These are phyloP conservation scores for Diaporthe vaccinii DNA, from an alignment of 2,329 filamentous ascomycete genomes.

Conservation along the genomic window DNA sequence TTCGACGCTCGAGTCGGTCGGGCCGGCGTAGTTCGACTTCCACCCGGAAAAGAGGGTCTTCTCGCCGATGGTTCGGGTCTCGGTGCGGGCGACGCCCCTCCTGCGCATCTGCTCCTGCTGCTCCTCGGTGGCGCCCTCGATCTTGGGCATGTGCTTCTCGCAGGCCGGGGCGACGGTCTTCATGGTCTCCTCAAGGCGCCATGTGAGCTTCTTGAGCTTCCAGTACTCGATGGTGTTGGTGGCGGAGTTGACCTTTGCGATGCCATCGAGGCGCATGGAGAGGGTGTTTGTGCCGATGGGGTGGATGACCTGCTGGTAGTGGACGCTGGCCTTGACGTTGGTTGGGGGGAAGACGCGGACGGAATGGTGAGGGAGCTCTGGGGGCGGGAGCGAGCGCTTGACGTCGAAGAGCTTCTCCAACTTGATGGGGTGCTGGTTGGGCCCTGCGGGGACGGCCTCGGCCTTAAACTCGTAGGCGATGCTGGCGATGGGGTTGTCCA, in stretches of 20 bases:
- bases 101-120: slow-evolving; percentile 51
- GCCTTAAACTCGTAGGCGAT: slow-evolving; percentile 86
- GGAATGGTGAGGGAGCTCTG: slow-evolving; percentile 86
- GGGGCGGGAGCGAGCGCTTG: slow-evolving; percentile 80
- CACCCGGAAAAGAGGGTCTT: slow-evolving; percentile 89
- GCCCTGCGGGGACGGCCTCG: slow-evolving; percentile 71
- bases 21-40: slow-evolving; percentile 77
- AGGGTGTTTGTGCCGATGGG: slow-evolving; percentile 87
- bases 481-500: slow-evolving; percentile 78
- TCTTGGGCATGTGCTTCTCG: slow-evolving; percentile 75
- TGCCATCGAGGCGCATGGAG: slow-evolving; percentile 86
- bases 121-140: slow-evolving; percentile 55
- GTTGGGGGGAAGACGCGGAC: slow-evolving; percentile 97
- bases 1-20: slow-evolving; percentile 72
- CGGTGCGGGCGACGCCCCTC: slow-evolving; percentile 81
- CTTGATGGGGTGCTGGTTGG: slow-evolving; percentile 60
- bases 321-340: slow-evolving; percentile 88
- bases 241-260: slow-evolving; percentile 77
- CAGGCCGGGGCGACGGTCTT: slow-evolving; percentile 86
- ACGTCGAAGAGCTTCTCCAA: slow-evolving; percentile 79
- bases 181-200: slow-evolving; percentile 91
- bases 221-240: slow-evolving; percentile 82
- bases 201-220: slow-evolving; percentile 91
- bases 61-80: slow-evolving; percentile 82
- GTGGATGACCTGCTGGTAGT: slow-evolving; percentile 86